phyloP scores from a whole-genome alignment of 73 alveolate species.

The Paramecium bursaria region DNA sequence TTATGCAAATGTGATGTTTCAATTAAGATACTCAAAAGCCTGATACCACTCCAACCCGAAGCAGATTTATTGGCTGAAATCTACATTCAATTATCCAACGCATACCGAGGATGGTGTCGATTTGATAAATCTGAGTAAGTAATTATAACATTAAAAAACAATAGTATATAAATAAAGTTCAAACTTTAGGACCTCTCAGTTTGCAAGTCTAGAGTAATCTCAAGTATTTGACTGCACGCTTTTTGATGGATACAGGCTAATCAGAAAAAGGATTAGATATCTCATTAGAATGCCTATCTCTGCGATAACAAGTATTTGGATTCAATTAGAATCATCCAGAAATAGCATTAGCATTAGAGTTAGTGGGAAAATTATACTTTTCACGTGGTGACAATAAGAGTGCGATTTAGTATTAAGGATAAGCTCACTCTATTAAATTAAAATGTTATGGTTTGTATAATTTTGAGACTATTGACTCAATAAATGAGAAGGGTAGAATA shows the following conservation, averaged over 20 bases:
- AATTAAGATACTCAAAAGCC: background rate
- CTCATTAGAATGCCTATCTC: slow-evolving; percentile 43
- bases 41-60: background rate
- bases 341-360: slow-evolving; percentile 40
- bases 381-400: background rate
- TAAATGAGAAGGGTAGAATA: slow-evolving; percentile 45
- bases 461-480: slow-evolving; percentile 53
- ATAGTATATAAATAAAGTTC: background rate
- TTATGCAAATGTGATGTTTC: slow-evolving; percentile 46
- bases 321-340: slow-evolving; percentile 33
- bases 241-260: slow-evolving; percentile 45
- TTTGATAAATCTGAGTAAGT: slow-evolving; percentile 17
- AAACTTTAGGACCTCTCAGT: background rate
- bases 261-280: slow-evolving; percentile 24
- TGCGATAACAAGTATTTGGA: background rate
- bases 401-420: slow-evolving; percentile 31
- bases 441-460: slow-evolving; percentile 35
- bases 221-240: slow-evolving; percentile 7
- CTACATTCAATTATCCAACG: background rate
- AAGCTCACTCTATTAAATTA: slow-evolving; percentile 16
- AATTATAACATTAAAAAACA: background rate
- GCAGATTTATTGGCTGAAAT: background rate
- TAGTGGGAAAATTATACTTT: slow-evolving; percentile 41
- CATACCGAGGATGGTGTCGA: slow-evolving; percentile 42
- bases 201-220: background rate